phyloP scores from a whole-genome alignment of 1,139 yeast genomes.

The Saccharomycopsis hybrid region DNA sequence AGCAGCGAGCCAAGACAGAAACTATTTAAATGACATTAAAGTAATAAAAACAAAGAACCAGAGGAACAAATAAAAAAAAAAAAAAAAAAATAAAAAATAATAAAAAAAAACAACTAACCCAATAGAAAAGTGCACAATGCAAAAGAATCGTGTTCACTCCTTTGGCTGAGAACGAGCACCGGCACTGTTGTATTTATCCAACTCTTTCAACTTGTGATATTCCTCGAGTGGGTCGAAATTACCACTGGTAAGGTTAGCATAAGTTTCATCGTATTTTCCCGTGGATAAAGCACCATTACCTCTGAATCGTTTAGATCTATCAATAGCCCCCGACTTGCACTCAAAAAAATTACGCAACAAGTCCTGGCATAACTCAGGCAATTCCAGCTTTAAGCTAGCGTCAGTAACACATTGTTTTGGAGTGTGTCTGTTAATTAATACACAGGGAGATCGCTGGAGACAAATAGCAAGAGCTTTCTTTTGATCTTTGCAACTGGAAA shows the following conservation, averaged over 20 bases:
- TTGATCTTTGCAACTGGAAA: conserved; percentile 79
- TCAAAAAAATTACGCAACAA: conserved; percentile 82
- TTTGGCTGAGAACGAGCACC: no score
- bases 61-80: no score
- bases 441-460: conserved; percentile 94
- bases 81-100: no score
- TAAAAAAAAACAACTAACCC: no score
- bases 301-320: conserved; percentile 84
- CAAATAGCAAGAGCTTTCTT: conserved; percentile 91
- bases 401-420: conserved; percentile 84
- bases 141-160: no score
- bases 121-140: no score
- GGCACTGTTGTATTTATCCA: conserved; percentile 32
- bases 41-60: no score
- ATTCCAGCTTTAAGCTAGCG: conserved; percentile 65
- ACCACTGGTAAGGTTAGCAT: conserved; percentile 71
- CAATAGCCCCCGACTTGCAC: conserved; percentile 78
- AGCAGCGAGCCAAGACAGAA: no score
- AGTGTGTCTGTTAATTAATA: conserved; percentile 78
- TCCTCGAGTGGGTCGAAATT: conserved; percentile 79
- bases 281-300: conserved; percentile 94
- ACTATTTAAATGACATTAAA: no score
- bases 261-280: conserved; percentile 85
- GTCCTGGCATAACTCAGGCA: conserved; percentile 86
- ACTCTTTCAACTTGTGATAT: conserved; percentile 55